These are phyloP conservation scores for Lobosporangium transversale DNA, from an alignment of 192 early-diverging fungal genomes.

Conservation along the genomic window DNA sequence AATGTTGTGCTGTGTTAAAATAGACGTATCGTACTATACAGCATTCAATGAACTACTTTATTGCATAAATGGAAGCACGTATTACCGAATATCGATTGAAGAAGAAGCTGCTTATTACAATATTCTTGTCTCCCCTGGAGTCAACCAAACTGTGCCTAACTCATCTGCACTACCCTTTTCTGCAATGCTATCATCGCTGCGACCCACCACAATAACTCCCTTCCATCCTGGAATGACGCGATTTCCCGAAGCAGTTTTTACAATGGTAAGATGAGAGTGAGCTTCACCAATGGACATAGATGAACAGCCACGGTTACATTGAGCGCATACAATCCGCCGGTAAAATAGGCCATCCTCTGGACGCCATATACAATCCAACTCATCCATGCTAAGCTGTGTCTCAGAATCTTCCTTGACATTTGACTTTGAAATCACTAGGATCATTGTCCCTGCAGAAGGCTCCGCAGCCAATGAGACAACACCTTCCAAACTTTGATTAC, in stretches of 20 bases:
- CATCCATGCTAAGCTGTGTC: not conserved
- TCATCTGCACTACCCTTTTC: not conserved
- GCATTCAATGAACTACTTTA: no score
- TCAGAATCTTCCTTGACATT: slow-evolving; percentile 8
- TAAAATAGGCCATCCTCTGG: slow-evolving; percentile 27
- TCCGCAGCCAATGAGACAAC: not conserved
- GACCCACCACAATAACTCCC: slow-evolving; percentile 19
- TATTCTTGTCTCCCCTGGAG: slow-evolving; percentile 14
- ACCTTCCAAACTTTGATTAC: not conserved
- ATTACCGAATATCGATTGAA: no score
- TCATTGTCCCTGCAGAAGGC: not conserved
- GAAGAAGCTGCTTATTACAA: no score
- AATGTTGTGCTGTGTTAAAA: not conserved
- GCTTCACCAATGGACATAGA: not conserved
- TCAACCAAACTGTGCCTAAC: slow-evolving; percentile 17
- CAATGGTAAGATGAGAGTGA: no score
- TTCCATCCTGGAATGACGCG: slow-evolving; percentile 25
- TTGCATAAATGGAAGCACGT: no score
- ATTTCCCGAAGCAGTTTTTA: no score
- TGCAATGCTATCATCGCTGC: not conserved
- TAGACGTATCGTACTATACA: no score
- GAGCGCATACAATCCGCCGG: slow-evolving; percentile 17
- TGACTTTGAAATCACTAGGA: slow-evolving; percentile 2
- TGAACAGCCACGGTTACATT: not conserved
- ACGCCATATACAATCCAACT: slow-evolving; percentile 19